These are phyloP conservation scores for Cladorrhinum sp. DNA, from an alignment of 2,329 filamentous ascomycete genomes.

Conservation along the genomic window DNA sequence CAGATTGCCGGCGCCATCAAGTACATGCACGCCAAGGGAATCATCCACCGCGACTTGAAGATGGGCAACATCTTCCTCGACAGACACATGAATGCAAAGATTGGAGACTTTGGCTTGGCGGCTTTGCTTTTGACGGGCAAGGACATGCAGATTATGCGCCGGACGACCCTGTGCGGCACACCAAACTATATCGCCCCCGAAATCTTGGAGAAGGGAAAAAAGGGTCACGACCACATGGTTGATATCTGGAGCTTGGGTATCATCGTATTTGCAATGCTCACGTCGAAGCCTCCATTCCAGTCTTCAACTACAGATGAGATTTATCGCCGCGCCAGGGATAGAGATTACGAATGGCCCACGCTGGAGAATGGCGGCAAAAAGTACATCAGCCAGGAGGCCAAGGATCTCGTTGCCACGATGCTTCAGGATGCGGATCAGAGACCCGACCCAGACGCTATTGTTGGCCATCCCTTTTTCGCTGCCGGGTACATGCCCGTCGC, in stretches of 20 bases:
- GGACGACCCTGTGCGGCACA: constrained; percentile 93
- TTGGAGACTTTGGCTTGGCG: constrained; percentile 94
- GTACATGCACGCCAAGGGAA: constrained; percentile 92
- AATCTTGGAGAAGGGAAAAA: constrained; percentile 88
- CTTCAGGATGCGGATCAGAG: constrained; percentile 72
- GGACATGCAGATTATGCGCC: constrained; percentile 77
- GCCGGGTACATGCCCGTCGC: constrained; percentile 68
- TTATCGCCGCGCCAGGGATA: constrained; percentile 65
- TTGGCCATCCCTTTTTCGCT: constrained; percentile 76
- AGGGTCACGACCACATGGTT: constrained; percentile 95
- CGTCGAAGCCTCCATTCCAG: constrained; percentile 94
- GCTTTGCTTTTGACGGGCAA: constrained; percentile 87
- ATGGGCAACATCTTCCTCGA: constrained; percentile 98
- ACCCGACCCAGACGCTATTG: constrained; percentile 73
- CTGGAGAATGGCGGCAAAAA: constrained; percentile 62
- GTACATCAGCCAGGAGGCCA: constrained; percentile 70
- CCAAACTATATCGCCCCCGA: constrained; percentile 98
- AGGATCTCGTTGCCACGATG: constrained; percentile 73
- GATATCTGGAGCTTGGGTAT: constrained; percentile 98
- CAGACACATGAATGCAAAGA: constrained; percentile 92
- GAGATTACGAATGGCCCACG: constrained; percentile 78
- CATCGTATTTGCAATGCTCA: constrained; percentile 97
- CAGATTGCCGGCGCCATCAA: constrained; percentile 97
- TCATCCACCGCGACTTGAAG: constrained; percentile 95
- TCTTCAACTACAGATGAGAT: constrained; percentile 85